These are phyloP conservation scores for Arachis monticola DNA, from an alignment of 331 rosid species.

Conservation along the genomic window DNA sequence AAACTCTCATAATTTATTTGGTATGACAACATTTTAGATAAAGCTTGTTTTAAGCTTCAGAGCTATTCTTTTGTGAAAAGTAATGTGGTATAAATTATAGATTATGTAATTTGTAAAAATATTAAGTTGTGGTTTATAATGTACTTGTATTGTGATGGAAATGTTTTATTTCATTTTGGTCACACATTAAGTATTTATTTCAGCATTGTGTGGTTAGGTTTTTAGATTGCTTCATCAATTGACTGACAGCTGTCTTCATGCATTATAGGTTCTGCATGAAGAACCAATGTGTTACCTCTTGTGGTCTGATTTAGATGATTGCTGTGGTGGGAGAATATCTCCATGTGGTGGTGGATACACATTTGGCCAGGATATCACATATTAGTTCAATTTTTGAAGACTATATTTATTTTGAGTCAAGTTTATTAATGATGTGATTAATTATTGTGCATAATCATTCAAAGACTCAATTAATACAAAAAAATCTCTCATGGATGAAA, in stretches of 20 bases:
- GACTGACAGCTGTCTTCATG: constrained; percentile 26
- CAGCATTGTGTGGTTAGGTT: constrained; percentile 23
- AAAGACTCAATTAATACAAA: too few species aligned
- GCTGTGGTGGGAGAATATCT: constrained; percentile 99
- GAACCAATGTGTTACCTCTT: constrained; percentile 99
- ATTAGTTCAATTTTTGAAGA: too few species aligned
- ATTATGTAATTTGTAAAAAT: constrained; percentile 13
- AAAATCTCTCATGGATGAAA: too few species aligned
- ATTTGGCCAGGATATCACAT: constrained; percentile 85
- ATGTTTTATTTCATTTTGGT: background rate
- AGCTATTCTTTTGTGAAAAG: background rate
- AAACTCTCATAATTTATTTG: constrained; percentile 13
- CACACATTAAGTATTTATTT: constrained; percentile 7
- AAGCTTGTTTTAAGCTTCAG: background rate
- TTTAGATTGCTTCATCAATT: constrained; percentile 23
- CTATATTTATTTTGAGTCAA: too few species aligned
- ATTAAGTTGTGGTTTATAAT: background rate
- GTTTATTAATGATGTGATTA: too few species aligned
- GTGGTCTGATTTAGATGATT: constrained; percentile 99
- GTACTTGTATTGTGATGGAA: constrained; percentile 21
- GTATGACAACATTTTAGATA: constrained; percentile 17
- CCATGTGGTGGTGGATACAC: constrained; percentile 99
- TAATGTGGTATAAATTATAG: constrained; percentile 2
- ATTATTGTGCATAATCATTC: too few species aligned
- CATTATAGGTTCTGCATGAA: constrained; percentile 91